Evolutionary conservation across 805 yeast species (phyloP), one percentile per base, ranked within the genome.

Genomic region (Wickerhamomyces kurtzmanii): DNA sequence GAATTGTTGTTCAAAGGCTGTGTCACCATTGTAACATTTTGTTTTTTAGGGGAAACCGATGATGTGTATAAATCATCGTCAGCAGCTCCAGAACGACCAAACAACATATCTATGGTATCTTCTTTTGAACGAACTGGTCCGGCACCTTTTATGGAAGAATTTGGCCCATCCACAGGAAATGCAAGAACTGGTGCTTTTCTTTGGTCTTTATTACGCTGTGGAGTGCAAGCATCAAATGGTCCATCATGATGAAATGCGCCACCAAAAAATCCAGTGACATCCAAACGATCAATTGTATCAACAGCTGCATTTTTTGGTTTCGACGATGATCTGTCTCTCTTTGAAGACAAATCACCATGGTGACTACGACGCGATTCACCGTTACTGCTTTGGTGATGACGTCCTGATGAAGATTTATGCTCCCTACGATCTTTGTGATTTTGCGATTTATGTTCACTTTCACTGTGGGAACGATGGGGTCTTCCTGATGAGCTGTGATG

Each of bases 241-340:
- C 98, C 98, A 57, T 91, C 98, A 54, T 91, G 97, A 55, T 91
- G 98, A 67, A 91, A 91, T 3, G 93, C 84, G 12, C 85, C 84
- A 15, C 96, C 96, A 50, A 83, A 87, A 36, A 87, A 68, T 1
- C 95, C 96, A 9, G 96, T 87, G 26, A 89, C 98, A 53, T 91
- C 98, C 45, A 91, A 65, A 55, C 83, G 83, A 59, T 91, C 98
- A 42, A 91, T 91, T 4, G 93, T 84, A 47, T 89, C 98, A 31
- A 87, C 76, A n/a, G n/a, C n/a, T n/a, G n/a, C n/a, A 41, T 86
- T 82, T 42, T 76, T 75, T 10, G 86, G 68, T 40, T 71, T 52
- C 3, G 33, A 23, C 8, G 31, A 31, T 63, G 59, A 47, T 58
- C 62, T 32, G 65, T 53, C 37, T 57, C 43, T 49, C 65, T 49